phyloP scores from a whole-genome alignment of 1,139 yeast genomes.

The Pichia sp. region DNA sequence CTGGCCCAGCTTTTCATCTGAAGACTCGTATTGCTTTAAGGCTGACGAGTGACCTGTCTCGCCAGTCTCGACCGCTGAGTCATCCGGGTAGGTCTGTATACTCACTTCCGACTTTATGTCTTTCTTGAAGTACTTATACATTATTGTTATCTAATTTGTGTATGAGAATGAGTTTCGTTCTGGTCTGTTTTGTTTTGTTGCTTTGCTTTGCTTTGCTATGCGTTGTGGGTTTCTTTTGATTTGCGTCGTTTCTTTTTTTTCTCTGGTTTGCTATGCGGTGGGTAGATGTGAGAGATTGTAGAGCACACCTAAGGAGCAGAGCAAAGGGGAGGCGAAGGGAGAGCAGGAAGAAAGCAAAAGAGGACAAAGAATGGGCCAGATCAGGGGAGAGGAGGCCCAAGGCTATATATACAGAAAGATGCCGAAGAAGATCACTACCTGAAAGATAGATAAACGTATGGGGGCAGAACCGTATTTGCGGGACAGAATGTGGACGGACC shows the following conservation, averaged over 20 bases:
- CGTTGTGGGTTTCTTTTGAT: background rate
- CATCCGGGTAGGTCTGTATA: background rate
- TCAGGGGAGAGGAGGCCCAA: background rate
- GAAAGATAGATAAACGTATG: background rate
- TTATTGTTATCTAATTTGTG: background rate
- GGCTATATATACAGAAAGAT: background rate
- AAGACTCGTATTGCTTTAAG: background rate
- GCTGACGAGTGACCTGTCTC: background rate
- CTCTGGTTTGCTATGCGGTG: background rate
- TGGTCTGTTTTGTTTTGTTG: background rate
- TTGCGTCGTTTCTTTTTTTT: background rate
- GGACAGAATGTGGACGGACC: background rate
- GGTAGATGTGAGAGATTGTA: background rate
- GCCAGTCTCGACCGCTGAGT: background rate
- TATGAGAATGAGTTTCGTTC: background rate
- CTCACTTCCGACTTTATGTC: background rate
- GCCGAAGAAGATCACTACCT: background rate
- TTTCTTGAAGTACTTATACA: background rate
- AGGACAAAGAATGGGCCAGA: background rate
- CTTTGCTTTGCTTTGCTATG: background rate
- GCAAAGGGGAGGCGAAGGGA: background rate
- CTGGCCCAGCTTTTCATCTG: background rate
- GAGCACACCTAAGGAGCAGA: background rate
- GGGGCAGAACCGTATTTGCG: background rate
- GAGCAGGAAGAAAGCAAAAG: background rate